Percentiles rank a stretch among this genome's conserved stretches.
phyloP scores from a whole-genome alignment of 495 filamentous ascomycete genomes.

The Penicillium maclennaniae region DNA sequence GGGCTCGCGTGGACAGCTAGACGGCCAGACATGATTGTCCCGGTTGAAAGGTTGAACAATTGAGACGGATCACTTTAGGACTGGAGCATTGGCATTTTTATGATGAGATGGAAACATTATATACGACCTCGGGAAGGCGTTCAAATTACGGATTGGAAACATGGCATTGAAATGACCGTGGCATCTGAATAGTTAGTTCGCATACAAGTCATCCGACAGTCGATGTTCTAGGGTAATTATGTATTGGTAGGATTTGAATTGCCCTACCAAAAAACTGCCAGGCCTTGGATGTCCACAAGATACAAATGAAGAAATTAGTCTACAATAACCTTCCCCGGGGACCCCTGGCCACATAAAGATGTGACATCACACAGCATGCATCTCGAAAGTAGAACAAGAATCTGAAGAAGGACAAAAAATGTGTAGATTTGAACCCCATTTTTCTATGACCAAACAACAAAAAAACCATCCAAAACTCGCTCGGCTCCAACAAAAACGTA shows the following conservation, averaged over 20 bases:
- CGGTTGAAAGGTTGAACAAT: slow-evolving; percentile 12
- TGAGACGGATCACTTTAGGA: not conserved
- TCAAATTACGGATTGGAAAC: not conserved
- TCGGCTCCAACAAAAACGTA: slow-evolving; percentile 7
- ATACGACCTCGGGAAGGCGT: not conserved
- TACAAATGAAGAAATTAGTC: not conserved
- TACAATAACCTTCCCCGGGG: not conserved
- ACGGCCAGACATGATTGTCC: slow-evolving; percentile 26
- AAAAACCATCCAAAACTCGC: slow-evolving; percentile 15
- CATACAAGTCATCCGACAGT: not conserved
- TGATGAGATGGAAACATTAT: not conserved
- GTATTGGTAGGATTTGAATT: not conserved
- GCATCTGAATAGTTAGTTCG: not conserved
- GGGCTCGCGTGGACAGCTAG: slow-evolving; percentile 12
- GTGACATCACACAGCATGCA: not conserved
- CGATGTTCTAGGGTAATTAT: not conserved
- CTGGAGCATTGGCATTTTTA: not conserved
- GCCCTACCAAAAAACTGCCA: not conserved
- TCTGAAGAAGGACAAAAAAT: not conserved
- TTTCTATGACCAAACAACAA: slow-evolving; percentile 15
- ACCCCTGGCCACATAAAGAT: not conserved
- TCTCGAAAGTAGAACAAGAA: not conserved
- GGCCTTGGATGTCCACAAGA: not conserved
- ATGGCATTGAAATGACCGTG: not conserved
- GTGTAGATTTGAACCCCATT: slow-evolving; percentile 10